A percentile compares a stretch with the other conserved stretches of the same genome.
Conservation (phyloP, 345 rosid species). For the Arabis hirsuta region DNA sequence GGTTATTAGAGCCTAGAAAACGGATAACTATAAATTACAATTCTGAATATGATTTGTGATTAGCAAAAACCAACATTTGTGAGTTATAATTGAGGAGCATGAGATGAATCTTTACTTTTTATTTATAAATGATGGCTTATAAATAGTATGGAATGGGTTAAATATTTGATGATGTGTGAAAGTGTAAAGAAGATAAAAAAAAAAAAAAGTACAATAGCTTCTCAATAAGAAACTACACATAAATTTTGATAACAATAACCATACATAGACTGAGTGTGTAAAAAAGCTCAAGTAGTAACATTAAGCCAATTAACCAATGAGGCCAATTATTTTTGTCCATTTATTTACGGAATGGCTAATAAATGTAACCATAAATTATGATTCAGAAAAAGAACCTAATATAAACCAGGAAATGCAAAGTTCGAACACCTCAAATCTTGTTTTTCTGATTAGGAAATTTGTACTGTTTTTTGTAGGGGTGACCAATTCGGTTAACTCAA, state of each 20-base stretch:
- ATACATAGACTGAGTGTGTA: not conserved
- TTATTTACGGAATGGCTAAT: not conserved
- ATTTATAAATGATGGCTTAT: no score
- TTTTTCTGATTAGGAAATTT: not conserved
- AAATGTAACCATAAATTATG: not conserved
- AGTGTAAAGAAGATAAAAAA: no score
- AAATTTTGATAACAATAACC: no score
- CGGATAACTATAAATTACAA: no score
- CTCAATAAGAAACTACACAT: not conserved
- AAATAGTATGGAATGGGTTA: no score
- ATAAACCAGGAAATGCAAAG: constrained; percentile 9
- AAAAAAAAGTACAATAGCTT: not conserved
- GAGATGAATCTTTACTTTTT: no score
- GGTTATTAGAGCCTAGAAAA: constrained; percentile 2
- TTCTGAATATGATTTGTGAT: no score
- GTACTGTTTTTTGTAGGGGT: not conserved
- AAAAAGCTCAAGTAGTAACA: constrained; percentile 1
- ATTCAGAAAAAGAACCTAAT: not conserved
- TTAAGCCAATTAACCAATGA: constrained; percentile 11
- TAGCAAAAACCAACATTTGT: no score
- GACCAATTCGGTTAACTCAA: no score
- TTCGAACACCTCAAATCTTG: not conserved
- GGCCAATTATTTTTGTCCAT: not conserved
- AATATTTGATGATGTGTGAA: no score
- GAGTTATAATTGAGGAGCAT: no score